Percentiles rank a stretch among this genome's conserved stretches.
Evolutionary conservation across 2,329 filamentous ascomycete species (phyloP).

Genomic region (Raffaelea albimanens): DNA sequence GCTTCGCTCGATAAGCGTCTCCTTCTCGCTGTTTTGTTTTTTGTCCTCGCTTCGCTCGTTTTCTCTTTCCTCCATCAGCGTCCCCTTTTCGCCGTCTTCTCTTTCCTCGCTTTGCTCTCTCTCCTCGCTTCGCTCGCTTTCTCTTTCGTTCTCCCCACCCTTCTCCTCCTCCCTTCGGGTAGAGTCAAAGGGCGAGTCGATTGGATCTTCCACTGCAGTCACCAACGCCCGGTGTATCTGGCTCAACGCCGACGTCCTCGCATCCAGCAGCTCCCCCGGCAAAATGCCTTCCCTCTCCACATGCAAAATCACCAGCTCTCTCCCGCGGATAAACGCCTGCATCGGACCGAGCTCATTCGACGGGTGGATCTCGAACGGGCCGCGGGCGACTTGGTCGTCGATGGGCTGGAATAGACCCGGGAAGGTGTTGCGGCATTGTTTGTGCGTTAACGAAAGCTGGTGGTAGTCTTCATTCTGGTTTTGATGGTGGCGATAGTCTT

Average conservation of each 20-base stretch:
- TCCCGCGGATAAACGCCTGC: constrained; percentile 25
- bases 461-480: neutral
- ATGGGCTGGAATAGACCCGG: constrained; percentile 30
- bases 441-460: constrained; percentile 11
- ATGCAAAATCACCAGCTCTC: constrained; percentile 18
- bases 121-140: too few species aligned
- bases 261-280: constrained; percentile 32
- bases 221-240: constrained; percentile 42
- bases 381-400: constrained; percentile 25
- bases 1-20: constrained; percentile 32
- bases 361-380: constrained; percentile 24
- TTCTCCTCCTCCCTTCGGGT: constrained; percentile 30
- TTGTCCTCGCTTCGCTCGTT: too few species aligned
- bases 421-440: constrained; percentile 27
- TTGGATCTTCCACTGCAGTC: too few species aligned
- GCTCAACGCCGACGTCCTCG: constrained; percentile 38
- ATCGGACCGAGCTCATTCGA: constrained; percentile 21
- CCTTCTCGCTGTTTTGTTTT: too few species aligned
- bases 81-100: too few species aligned
- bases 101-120: too few species aligned
- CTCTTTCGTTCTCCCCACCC: neutral
- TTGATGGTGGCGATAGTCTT: neutral
- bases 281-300: constrained; percentile 15
- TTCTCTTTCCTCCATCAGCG: constrained; percentile 33
- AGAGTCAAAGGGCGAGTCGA: too few species aligned